Evolutionary conservation across 768 basidiomycete species (phyloP), one percentile per base, ranked within the genome.

Genomic region (Tubosaeta brunneosetosa): DNA sequence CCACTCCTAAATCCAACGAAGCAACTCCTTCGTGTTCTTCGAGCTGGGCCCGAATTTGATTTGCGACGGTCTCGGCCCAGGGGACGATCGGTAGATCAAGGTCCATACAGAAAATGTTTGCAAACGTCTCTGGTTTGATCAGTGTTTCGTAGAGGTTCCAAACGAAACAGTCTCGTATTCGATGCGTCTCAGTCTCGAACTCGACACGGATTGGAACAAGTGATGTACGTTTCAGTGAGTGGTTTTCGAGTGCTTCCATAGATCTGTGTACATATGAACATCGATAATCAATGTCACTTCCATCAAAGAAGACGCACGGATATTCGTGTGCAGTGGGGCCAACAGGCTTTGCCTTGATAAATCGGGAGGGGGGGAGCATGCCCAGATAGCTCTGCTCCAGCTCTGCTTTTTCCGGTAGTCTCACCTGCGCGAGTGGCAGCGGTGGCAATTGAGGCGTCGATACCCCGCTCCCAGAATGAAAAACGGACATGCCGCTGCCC

Each of bases 131-230:
- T 0, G 95, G 94, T 25, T 84, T 86, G 60, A 95, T 85, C 55
- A 91, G 71, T n/a, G 76, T 73, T 71, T 98, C 95, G 65, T 91
- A 83, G 43, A 94, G 70, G 62, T 98, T 97, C 97, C 97, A 99
- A 11, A 91, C 81, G 68, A 99, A 98, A 63, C 87, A 88, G 64
- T 99, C 97, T 38, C 94, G 86, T 66, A 99, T 83, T 61, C 94
- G 78, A 63, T 91, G 90, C 0, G 88, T 88, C 11, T 92, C 91
- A 11, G 88, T 92, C 66, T 97, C 94, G 61, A 99, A 84, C 61
- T 98, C 94, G 48, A 99, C 89, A 43, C 91, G 90, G 52, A 99
- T 91, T 3, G 97, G 97, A 12, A 98, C 83, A 32, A 95, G 82
- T 5, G 78, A 66, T 3, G 78, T 75, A 1, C 68, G 68, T 54